phyloP scores from a whole-genome alignment of 2,329 filamentous ascomycete species.

The Penicillium vulpinum region DNA sequence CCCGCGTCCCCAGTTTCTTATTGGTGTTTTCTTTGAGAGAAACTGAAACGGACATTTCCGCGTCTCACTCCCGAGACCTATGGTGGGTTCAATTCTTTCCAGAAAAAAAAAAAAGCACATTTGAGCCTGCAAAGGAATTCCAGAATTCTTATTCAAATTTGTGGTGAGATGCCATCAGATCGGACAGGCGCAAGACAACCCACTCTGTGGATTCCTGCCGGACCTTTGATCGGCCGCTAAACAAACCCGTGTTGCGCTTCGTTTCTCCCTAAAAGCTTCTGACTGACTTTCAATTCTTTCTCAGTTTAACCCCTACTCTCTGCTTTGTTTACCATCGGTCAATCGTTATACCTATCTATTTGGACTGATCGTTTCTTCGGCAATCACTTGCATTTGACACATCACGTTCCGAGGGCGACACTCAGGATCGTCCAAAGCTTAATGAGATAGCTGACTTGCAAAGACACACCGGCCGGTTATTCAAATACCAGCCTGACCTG shows the following conservation, averaged over 20 bases:
- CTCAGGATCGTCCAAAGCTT: slow-evolving; percentile 12
- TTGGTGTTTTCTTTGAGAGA: slow-evolving; percentile 6
- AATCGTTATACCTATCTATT: slow-evolving; percentile 5
- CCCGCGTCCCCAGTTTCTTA: slow-evolving; percentile 8
- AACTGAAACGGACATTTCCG: slow-evolving; percentile 4
- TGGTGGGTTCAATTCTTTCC: slow-evolving; percentile 1
- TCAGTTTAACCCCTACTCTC: slow-evolving; percentile 12
- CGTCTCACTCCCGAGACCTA: slow-evolving; percentile 7
- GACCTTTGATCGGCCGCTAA: slow-evolving; percentile 26
- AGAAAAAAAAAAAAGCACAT: neutral
- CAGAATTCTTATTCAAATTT: too few species aligned
- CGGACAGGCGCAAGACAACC: slow-evolving; percentile 12
- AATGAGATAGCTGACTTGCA: slow-evolving; percentile 12
- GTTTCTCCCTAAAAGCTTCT: slow-evolving; percentile 23
- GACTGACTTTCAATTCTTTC: slow-evolving; percentile 15
- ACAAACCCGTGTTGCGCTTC: slow-evolving; percentile 15
- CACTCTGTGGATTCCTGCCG: slow-evolving; percentile 25
- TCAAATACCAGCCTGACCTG: neutral
- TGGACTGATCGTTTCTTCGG: slow-evolving; percentile 15
- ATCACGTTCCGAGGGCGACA: slow-evolving; percentile 10
- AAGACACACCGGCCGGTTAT: neutral
- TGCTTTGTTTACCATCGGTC: neutral
- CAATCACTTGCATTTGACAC: slow-evolving; percentile 22
- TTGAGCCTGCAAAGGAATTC: slow-evolving; percentile 6
- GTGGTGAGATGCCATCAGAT: slow-evolving; percentile 13